These are phyloP conservation scores for Calonectria hawksworthii DNA, from an alignment of 2,329 filamentous ascomycete species.

Conservation along the genomic window DNA sequence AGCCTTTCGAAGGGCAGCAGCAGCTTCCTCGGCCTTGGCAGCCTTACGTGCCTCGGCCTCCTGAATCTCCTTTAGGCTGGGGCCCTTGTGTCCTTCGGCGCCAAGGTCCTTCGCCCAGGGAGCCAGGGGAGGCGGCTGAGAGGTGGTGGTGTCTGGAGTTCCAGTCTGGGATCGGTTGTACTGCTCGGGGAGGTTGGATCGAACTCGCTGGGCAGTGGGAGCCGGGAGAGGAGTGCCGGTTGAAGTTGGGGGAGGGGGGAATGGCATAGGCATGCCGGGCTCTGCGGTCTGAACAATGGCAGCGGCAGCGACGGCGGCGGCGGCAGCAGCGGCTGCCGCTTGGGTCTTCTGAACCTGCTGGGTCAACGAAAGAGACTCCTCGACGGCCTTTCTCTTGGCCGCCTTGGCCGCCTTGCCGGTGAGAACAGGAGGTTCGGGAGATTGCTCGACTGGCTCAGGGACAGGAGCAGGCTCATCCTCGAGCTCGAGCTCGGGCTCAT, in stretches of 20 bases:
- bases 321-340: slow-evolving; percentile 55
- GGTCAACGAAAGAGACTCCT: slow-evolving; percentile 75
- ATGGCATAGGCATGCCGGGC: slow-evolving; percentile 81
- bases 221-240: slow-evolving; percentile 88
- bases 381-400: slow-evolving; percentile 51
- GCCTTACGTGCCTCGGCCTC: slow-evolving; percentile 95
- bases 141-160: slow-evolving; percentile 73
- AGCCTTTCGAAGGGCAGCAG: slow-evolving; percentile 81
- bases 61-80: slow-evolving; percentile 96
- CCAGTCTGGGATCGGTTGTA: slow-evolving; percentile 80
- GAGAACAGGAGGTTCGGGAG: slow-evolving; percentile 28
- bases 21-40: slow-evolving; percentile 87
- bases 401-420: slow-evolving; percentile 45
- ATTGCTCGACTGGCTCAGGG: slow-evolving; percentile 29
- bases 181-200: slow-evolving; percentile 86
- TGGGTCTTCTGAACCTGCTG: slow-evolving; percentile 87
- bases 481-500: slow-evolving; percentile 26
- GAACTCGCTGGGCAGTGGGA: slow-evolving; percentile 87
- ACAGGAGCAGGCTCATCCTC: slow-evolving; percentile 13
- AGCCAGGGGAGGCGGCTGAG: slow-evolving; percentile 79
- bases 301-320: slow-evolving; percentile 50
- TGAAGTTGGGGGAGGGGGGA: slow-evolving; percentile 73
- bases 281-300: slow-evolving; percentile 61
- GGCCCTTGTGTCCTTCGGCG: slow-evolving; percentile 79
- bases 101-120: slow-evolving; percentile 95